A percentile compares a stretch with the other conserved stretches of the same genome.
phyloP scores from a whole-genome alignment of 1,284 basidiomycete species.

The Apiotrichum montevideense region DNA sequence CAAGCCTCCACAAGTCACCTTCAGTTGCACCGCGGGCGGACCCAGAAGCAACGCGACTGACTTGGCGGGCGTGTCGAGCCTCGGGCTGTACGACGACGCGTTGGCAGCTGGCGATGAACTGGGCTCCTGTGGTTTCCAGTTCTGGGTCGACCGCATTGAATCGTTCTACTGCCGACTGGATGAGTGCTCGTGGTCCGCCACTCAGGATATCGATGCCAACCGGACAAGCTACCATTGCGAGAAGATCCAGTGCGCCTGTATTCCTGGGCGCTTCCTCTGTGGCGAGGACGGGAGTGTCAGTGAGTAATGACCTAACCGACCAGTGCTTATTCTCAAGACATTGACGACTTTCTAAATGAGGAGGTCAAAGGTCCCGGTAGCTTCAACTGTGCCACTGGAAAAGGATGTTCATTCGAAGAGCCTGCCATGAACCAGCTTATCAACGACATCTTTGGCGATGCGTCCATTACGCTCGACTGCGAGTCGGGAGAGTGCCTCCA shows the following conservation, averaged over 20 bases:
- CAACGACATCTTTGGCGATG: slow-evolving; percentile 86
- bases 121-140: slow-evolving; percentile 82
- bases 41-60: slow-evolving; percentile 18
- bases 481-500: slow-evolving; percentile 89
- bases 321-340: slow-evolving; percentile 56
- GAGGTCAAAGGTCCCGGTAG: slow-evolving; percentile 85
- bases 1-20: slow-evolving; percentile 83
- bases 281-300: slow-evolving; percentile 92
- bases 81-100: slow-evolving; percentile 1
- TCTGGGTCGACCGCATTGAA: slow-evolving; percentile 91
- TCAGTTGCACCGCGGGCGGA: slow-evolving; percentile 61
- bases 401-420: slow-evolving; percentile 80
- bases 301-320: slow-evolving; percentile 45
- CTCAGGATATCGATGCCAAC: slow-evolving; percentile 54
- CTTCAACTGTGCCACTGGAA: slow-evolving; percentile 72
- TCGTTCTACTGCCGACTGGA: slow-evolving; percentile 91
- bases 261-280: slow-evolving; percentile 88
- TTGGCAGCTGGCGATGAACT: slow-evolving; percentile 6
- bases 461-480: slow-evolving; percentile 79
- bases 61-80: background rate
- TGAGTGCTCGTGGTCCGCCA: slow-evolving; percentile 44
- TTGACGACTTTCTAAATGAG: slow-evolving; percentile 83
- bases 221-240: slow-evolving; percentile 70
- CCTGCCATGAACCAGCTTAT: slow-evolving; percentile 95
- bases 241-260: slow-evolving; percentile 80